A percentile compares a stretch with the other conserved stretches of the same genome.
Conservation (phyloP, 345 rosid genomes). For the Citrus sinensis region DVS_A1.0 CM039163.1:24596001-24596500, state of each 20-base stretch:
- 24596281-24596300: slow-evolving; percentile 47
- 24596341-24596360: slow-evolving; percentile 17
- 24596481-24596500: slow-evolving; percentile 15
- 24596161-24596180: slow-evolving; percentile 50
- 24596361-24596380: slow-evolving; percentile 29
- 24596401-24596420: slow-evolving; percentile 25
- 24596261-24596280: slow-evolving; percentile 40
- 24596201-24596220: slow-evolving; percentile 57
- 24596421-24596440: slow-evolving; percentile 26
- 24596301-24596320: slow-evolving; percentile 40
- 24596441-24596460: slow-evolving; percentile 21
- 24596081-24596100: slow-evolving; percentile 53
- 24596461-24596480: slow-evolving; percentile 37
- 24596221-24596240: slow-evolving; percentile 48
- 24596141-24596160: slow-evolving; percentile 53
- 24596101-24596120: slow-evolving; percentile 23
- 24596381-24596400: slow-evolving; percentile 32
- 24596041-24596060: slow-evolving; percentile 51
- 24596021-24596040: slow-evolving; percentile 53
- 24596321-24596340: slow-evolving; percentile 37
- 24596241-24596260: slow-evolving; percentile 38
- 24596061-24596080: slow-evolving; percentile 45
- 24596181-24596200: slow-evolving; percentile 49
- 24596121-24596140: slow-evolving; percentile 58
- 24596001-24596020: neutral